Evolutionary conservation across 257 asterid genomes (phyloP), one percentile per base, ranked within the genome.

Genomic region (Nicotiana knightiana): DNA sequence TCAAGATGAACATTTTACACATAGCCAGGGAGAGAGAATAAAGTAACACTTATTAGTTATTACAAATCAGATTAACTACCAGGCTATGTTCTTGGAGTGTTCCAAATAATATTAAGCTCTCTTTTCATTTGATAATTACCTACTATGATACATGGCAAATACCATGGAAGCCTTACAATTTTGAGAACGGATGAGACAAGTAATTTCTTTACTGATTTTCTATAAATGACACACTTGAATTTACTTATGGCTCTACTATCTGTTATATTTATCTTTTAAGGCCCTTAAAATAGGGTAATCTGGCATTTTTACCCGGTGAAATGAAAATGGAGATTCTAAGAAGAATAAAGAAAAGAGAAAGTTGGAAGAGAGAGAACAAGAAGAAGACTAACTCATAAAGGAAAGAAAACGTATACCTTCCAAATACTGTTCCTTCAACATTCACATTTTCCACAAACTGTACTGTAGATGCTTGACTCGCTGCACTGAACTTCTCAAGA

Each of bases 401-500:
- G 32, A 67, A 51, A 67, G 35, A 3, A 18, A 67, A 24, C 4
- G 35, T 67, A 35, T 87, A 92, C 98, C 99, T 94, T 82, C 93
- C 97, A 65, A 91, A 96, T 37, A 94, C 67, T 24, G 96, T 91
- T 84, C 92, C 96, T 75, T 89, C 87, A 57, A 91, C 83, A 86
- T 89, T 81, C 59, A 86, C 26, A 85, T 78, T 84, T 76, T 82
- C 82, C 90, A 81, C 54, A 79, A 96, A 94, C 79, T 91, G 93
- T 85, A 96, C 87, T 1, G 92, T 91, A 81, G 98, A 87, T 70
- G 98, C 92, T 91, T 93, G 97, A 86, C 91, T 91, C 54, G 84
- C 80, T 59, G 97, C 98, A 81, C 53, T 89, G 81, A 96, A 96
- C 84, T 81, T 64, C 91, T 96, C 98, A 80, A 96, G 92, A 70